Base-by-base conservation (phyloP, 495 filamentous ascomycete genomes). In the Cenococcum geophilum region DNA sequence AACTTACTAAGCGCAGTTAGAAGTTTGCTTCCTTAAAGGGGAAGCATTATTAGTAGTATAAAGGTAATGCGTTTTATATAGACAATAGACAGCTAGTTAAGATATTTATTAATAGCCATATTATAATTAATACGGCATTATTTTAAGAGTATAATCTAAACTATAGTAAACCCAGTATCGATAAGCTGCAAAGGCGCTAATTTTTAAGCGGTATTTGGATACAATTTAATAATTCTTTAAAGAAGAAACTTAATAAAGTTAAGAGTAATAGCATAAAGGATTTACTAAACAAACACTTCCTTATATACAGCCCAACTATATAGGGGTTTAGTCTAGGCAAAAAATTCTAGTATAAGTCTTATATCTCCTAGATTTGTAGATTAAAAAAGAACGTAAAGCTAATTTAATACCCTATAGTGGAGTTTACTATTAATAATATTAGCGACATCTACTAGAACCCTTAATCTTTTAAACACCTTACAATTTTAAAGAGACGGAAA, bases 271-370 rank as follows among this genome's bases (percentile, higher is more conserved):
- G 45, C 20, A 8, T 49, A n/a, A n/a, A 49, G 45, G 6, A 35
- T 34, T 43, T 5, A 42, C 34, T 34, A 61, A 65, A 71, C 21
- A 68, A 67, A 2, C 59, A 73, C 27, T 57, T 67, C 6, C 36
- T 65, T 11, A 60, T 71, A 20, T 73, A 64, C 32, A 70, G 68
- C 23, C 63, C 63, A 23, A 73, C 70, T 16, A 62, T 72, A 23
- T 61, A 69, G 20, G 71, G 71, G 8, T 73, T 63, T 57, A 69
- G 64, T 58, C 59, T 67, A n/a, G n/a, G n/a, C n/a, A n/a, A n/a
- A n/a, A n/a, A n/a, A n/a, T n/a, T n/a, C n/a, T n/a, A n/a, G n/a
- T n/a, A n/a, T n/a, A n/a, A n/a, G n/a, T n/a, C n/a, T n/a, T n/a
- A n/a, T n/a, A n/a, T n/a, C n/a, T n/a, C n/a, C n/a, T n/a, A n/a